Base-by-base conservation (phyloP, 495 filamentous ascomycete species). In the Podospora pseudopauciseta region DNA sequence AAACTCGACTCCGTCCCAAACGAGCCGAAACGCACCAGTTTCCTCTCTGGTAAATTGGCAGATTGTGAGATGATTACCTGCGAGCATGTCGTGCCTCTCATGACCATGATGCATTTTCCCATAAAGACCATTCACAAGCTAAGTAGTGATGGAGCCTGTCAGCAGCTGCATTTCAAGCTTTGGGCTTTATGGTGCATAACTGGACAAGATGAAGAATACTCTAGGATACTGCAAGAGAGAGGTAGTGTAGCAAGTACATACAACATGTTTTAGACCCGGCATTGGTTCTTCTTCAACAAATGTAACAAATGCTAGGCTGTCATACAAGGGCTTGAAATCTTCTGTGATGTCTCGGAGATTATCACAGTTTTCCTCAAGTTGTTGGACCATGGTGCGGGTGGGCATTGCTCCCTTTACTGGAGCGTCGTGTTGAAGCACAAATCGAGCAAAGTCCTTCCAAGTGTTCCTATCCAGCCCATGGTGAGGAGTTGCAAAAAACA, bases 401-500 rank as follows among this genome's bases (percentile, higher is more conserved):
- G 65, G 64, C 16, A 18, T 11, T 18, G 60, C 30, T n/a, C 54
- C 68, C 16, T 16, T 28, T 26, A 56, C 13, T 18, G 60, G 68
- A 18, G 27, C 49, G n/a, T 60, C 60, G 44, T 57, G 32, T 28
- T 60, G 15, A 6, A 70, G 58, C 0, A 70, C 64, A 18, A 26
- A 13, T 2, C n/a, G 20, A n/a, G 54, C 65, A 64, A 70, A 70
- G 19, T 60, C 18, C 23, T 1, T 16, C 68, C 68, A 70, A 5
- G 26, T 16, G 16, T 3, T 3, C 5, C 7, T 30, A 39, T 66
- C 58, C 3, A 70, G 19, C 23, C 65, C 68, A 11, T 65, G 32
- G 32, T 70, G 68, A 0, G 68, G 68, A 11, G 56, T 60, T 4
- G 68, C 65, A 32, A 70, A 70, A 57, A 70, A 70, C 68, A 70